Conservation (phyloP, 2,329 filamentous ascomycete genomes). For the Verticillium nubilum region DNA sequence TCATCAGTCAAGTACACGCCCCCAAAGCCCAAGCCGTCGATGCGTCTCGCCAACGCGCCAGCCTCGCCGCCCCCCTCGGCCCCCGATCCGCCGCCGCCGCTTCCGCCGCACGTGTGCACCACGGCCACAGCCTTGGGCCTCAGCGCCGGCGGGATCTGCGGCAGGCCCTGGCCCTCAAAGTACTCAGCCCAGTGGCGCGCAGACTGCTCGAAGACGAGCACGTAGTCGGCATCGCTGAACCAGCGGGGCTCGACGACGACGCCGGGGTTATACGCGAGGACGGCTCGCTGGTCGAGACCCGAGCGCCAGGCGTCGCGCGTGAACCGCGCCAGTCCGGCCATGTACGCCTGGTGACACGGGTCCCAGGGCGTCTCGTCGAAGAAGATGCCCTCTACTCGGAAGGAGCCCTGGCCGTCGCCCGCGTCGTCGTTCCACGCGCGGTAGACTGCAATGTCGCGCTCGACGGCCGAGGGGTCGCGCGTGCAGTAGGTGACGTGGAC, state of each 20-base stretch:
- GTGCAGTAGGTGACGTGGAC: slow-evolving; percentile 23
- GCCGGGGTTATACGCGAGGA: slow-evolving; percentile 38
- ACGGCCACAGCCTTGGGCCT: neutral
- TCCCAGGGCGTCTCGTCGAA: slow-evolving; percentile 38
- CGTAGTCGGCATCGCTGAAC: slow-evolving; percentile 33
- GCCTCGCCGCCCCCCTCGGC: neutral
- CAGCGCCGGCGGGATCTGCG: neutral
- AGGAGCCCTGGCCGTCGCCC: neutral
- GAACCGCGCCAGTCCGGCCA: slow-evolving; percentile 19
- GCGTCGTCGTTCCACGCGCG: slow-evolving; percentile 32
- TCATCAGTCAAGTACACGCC: slow-evolving; percentile 1
- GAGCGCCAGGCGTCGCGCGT: slow-evolving; percentile 9
- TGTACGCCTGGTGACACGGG: slow-evolving; percentile 12
- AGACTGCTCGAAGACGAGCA: slow-evolving; percentile 36
- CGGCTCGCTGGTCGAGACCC: slow-evolving; percentile 2
- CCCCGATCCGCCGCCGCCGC: neutral
- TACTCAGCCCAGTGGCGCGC: neutral
- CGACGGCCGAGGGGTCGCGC: slow-evolving; percentile 12
- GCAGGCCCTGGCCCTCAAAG: neutral
- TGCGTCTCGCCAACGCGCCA: neutral
- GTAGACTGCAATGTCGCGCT: slow-evolving; percentile 36
- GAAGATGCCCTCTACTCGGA: slow-evolving; percentile 40
- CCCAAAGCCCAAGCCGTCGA: neutral
- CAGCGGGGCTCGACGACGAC: slow-evolving; percentile 33
- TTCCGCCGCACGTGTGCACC: neutral